These are phyloP conservation scores for Metschnikowia similis DNA, from an alignment of 805 yeast genomes.

Conservation along the genomic window DNA sequence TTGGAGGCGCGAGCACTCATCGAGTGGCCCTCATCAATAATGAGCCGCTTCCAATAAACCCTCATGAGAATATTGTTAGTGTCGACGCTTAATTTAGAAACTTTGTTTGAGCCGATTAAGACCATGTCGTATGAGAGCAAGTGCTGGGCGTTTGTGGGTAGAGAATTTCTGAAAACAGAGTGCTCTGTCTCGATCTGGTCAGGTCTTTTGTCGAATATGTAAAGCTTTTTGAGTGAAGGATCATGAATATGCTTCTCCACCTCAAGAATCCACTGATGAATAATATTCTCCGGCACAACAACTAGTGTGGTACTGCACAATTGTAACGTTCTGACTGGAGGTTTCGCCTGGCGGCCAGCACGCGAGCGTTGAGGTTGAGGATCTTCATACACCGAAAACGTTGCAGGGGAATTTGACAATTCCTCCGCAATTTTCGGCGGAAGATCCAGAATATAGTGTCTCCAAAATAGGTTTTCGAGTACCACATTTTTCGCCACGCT, in stretches of 20 bases:
- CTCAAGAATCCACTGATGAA: conserved; percentile 63
- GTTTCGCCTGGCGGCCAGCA: conserved; percentile 14
- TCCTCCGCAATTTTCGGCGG: conserved; percentile 40
- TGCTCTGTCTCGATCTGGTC: background rate
- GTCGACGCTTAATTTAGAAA: conserved; percentile 32
- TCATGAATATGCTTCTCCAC: conserved; percentile 49
- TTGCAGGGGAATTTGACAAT: conserved; percentile 41
- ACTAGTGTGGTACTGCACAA: conserved; percentile 54
- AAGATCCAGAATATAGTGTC: conserved; percentile 37
- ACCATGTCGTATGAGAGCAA: conserved; percentile 50
- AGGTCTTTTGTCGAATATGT: conserved; percentile 24
- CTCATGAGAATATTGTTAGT: conserved; percentile 26
- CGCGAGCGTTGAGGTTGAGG: conserved; percentile 6
- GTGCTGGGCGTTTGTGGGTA: conserved; percentile 24
- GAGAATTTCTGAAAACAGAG: conserved; percentile 16
- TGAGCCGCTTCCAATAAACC: conserved; percentile 63
- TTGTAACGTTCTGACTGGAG: conserved; percentile 24
- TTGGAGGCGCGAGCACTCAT: conserved; percentile 51
- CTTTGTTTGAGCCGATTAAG: conserved; percentile 44
- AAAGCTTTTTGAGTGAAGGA: conserved; percentile 32
- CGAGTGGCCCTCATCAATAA: conserved; percentile 75
- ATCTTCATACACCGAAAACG: conserved; percentile 30
- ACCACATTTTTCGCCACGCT: conserved; percentile 43
- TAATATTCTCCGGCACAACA: conserved; percentile 62
- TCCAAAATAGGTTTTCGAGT: conserved; percentile 53